Evolutionary conservation across 495 filamentous ascomycete genomes (phyloP), one percentile per base, ranked within the genome.

Genomic region (Massariosphaeria phaeospora): DNA sequence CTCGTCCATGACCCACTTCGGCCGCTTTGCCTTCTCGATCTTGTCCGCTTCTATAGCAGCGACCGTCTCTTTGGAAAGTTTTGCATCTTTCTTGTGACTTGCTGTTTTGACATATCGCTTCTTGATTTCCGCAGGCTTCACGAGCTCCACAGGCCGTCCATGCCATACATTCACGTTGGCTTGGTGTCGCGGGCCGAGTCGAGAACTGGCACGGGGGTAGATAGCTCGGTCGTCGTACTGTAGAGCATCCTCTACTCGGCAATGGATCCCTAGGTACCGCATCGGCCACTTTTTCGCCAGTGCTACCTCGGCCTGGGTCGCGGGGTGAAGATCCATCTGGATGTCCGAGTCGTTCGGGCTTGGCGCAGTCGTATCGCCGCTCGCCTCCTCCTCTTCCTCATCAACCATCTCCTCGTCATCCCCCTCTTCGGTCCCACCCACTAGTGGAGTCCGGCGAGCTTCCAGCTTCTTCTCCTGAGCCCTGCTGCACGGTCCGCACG

Each of bases 221-320:
- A 97, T 97, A 1, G 71, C 70, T 42, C 94, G 86, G 69, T 99
- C 93, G 63, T 99, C 94, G 65, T 95, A 94, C 66, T 99, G 94
- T 13, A 99, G 73, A 3, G 88, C 93, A 75, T 99, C 93, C 71
- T 99, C 93, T 10, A 94, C 86, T 51, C 88, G 83, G 69, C 93
- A 96, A 71, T 99, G 94, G 52, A 95, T 89, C 1, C 93, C 93
- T 13, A 97, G 72, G 65, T 99, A 99, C 48, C 93, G 82, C 70
- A 93, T 96, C 15, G 91, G 93, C 93, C 93, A 99, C 70, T 95
- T 79, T 61, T 84, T 88, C 31, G 90, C 89, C 57, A 95, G 86
- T 50, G 90, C 86, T 29, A 89, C 84, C 67, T 97, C 94, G 66
- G 95, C 94, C 41, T 84, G 82, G 1, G 90, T 96, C 0, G 84